phyloP scores from a whole-genome alignment of 2,329 filamentous ascomycete species.

The Fusarium succisae region DNA sequence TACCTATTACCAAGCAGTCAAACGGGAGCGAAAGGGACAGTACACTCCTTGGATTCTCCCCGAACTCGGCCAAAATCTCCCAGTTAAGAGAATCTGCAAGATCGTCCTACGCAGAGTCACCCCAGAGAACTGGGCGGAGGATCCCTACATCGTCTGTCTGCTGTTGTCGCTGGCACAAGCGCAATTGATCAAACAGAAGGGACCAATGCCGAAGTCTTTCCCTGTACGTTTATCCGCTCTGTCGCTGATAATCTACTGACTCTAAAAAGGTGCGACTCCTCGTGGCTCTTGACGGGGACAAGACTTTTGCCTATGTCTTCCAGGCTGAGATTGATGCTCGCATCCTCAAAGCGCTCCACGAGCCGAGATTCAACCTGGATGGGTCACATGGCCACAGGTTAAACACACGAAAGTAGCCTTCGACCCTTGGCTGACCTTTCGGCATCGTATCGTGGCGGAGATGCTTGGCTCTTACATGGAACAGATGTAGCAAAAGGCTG shows the following conservation, averaged over 20 bases:
- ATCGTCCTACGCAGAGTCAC: neutral
- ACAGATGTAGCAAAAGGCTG: neutral
- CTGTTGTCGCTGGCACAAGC: neutral
- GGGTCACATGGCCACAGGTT: neutral
- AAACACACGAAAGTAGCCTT: neutral
- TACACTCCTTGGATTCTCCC: neutral
- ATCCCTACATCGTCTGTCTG: neutral
- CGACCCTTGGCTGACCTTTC: neutral
- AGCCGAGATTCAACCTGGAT: neutral
- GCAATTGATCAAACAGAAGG: neutral
- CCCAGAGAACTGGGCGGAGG: neutral
- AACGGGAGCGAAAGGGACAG: neutral
- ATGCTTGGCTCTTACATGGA: neutral
- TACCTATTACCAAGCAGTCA: neutral
- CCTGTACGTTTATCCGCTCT: neutral
- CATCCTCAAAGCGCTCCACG: neutral
- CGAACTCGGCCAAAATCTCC: fast-evolving
- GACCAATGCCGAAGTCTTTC: neutral
- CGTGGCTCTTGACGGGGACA: neutral
- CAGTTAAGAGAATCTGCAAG: neutral
- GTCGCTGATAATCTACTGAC: neutral
- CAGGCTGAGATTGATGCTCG: neutral
- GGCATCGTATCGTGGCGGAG: neutral
- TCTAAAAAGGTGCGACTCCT: neutral
- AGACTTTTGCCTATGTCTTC: neutral